A percentile compares a stretch with the other conserved stretches of the same genome.
These are phyloP conservation scores for Neurospora sp. DNA, from an alignment of 495 filamentous ascomycete species.

Conservation along the genomic window DNA sequence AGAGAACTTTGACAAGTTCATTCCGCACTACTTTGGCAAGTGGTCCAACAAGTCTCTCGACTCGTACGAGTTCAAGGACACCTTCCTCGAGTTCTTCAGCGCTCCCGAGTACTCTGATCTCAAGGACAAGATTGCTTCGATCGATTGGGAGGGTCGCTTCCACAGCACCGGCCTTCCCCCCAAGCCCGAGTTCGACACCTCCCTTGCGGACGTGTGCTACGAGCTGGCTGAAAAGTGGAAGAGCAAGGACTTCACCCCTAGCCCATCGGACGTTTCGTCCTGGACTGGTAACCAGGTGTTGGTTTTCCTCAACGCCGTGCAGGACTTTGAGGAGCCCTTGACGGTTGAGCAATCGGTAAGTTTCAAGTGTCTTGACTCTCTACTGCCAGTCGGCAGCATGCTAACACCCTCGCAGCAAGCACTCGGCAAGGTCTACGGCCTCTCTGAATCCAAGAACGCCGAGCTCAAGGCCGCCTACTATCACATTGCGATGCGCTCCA, in stretches of 20 bases:
- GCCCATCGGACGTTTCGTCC: constrained; percentile 52
- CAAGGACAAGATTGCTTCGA: constrained; percentile 50
- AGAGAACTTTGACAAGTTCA: constrained; percentile 82
- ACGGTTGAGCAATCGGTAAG: constrained; percentile 44
- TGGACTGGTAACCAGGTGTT: constrained; percentile 80
- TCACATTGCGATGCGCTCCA: constrained; percentile 64
- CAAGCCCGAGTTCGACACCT: constrained; percentile 83
- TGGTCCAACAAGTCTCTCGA: constrained; percentile 76
- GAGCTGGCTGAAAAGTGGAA: constrained; percentile 73
- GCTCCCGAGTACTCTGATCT: constrained; percentile 51
- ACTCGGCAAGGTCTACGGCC: constrained; percentile 64
- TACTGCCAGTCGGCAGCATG: not conserved
- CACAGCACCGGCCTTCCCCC: constrained; percentile 76
- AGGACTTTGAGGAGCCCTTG: constrained; percentile 53
- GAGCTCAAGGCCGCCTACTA: constrained; percentile 76
- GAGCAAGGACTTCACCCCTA: constrained; percentile 52
- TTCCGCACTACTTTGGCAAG: constrained; percentile 84
- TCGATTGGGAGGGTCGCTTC: constrained; percentile 87
- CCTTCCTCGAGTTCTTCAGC: constrained; percentile 74
- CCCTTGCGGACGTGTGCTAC: constrained; percentile 78
- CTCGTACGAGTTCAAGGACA: constrained; percentile 85
- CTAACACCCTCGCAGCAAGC: constrained; percentile 29
- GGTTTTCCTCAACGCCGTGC: constrained; percentile 74
- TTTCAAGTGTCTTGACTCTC: not conserved
- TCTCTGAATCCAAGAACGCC: constrained; percentile 62